phyloP scores from a whole-genome alignment of 306 rosid species.

The Lathyrus aphaca region DNA sequence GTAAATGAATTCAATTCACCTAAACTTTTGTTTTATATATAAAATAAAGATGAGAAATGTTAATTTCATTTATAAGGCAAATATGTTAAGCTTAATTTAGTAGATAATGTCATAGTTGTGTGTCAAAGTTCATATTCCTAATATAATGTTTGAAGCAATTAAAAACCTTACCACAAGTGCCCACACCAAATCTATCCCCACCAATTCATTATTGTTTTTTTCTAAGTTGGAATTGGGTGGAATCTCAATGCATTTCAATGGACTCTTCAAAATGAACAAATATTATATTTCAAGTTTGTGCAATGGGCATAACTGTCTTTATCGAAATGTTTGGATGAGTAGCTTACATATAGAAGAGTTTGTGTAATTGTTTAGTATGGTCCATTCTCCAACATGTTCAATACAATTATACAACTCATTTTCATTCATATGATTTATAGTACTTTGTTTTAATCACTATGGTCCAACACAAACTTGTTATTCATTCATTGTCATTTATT shows the following conservation, averaged over 20 bases:
- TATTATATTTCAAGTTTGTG: constrained; percentile 4
- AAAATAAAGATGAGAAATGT: not conserved
- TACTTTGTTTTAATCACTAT: constrained; percentile 31
- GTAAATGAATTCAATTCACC: no score
- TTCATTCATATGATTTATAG: constrained; percentile 13
- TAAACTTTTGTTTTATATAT: no score
- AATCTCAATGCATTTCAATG: constrained; percentile 6
- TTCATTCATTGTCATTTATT: constrained; percentile 28
- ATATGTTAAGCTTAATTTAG: constrained; percentile 1
- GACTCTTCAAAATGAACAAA: constrained; percentile 10
- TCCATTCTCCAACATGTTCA: constrained; percentile 40
- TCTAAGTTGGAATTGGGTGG: constrained; percentile 2
- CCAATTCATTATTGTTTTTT: constrained; percentile 17
- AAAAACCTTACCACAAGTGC: constrained; percentile 36
- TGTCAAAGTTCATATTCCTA: constrained; percentile 23
- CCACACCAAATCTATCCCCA: constrained; percentile 13
- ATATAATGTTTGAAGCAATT: constrained; percentile 18
- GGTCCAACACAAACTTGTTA: constrained; percentile 32
- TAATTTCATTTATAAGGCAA: not conserved
- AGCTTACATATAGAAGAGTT: constrained; percentile 42
- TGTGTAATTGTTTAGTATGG: constrained; percentile 29
- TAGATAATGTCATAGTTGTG: constrained; percentile 22
- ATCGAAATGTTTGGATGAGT: constrained; percentile 31
- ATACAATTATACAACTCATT: constrained; percentile 37
- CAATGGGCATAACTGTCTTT: constrained; percentile 27